Evolutionary conservation across 106 monocot species (phyloP), one percentile per base, ranked within the genome.

Genomic region (Dendrobium officinale): DNA sequence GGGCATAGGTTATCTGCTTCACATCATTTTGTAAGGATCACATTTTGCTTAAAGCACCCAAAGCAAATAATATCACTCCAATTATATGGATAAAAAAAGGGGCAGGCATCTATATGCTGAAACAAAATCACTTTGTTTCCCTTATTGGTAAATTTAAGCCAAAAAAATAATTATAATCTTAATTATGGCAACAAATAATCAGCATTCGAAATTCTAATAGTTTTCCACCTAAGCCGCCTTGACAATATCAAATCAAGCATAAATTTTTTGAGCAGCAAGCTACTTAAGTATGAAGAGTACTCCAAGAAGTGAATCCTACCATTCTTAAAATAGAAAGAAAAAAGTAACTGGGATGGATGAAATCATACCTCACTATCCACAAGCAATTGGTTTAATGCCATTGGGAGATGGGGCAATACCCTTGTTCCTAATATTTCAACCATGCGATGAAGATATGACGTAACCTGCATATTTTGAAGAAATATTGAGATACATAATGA

Each of bases 371-470:
- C 94, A 87, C 91, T 92, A 48, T 91, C 89, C 68, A 81, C 67
- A 77, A 98, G 92, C 77, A 98, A 85, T 45, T 95, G 92, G 70
- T 94, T 92, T n/a, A 98, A 74, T 42, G 94, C 92, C 42, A 98
- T 77, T 6, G 92, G 89, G 77, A 98, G 88, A 43, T 88, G 89
- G 33, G 97, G 89, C 78, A 98, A 85, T 47, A 95, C 85, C 64
- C 91, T 90, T 33, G 54, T 43, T 15, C 97, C 97, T 74, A 98
- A 84, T 51, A 94, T 92, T 37, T 92, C 92, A 81, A 98, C 80
- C 97, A 98, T 98, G 20, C 97, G 90, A 86, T 98, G 97, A 80
- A 98, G 90, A 88, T 89, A 98, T 2, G 97, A 94, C 44, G 88
- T 91, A 48, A 92, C 81, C 97, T 98, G 79, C 82, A 86, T 49